Evolutionary conservation across 345 rosid species (phyloP), one percentile per base, ranked within the genome.

Genomic region (Cardamine chenopodiifolia): DNA sequence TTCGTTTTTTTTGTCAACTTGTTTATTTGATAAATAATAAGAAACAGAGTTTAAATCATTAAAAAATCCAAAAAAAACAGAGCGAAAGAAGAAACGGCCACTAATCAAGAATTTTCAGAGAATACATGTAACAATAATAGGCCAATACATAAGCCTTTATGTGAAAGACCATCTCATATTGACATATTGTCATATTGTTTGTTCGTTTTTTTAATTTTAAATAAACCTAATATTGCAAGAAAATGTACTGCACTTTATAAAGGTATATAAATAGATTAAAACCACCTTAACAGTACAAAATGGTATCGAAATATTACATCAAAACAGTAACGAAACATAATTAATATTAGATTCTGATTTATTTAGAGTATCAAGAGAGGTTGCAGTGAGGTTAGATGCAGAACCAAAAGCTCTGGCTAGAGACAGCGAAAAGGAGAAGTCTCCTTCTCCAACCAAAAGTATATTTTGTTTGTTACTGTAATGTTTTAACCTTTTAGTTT

Each of bases 401-500:
- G 85, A 84, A 37, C 86, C 83, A 48, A 90, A 85, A 9, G 84
- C 80, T 22, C 14, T 72, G 35, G 82, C 93, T 57, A 86, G 79
- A 82, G 79, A 84, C 26, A 55, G 68, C 4, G 87, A 66, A 62
- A 88, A 86, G 0, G 89, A 86, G 67, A 88, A 89, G 73, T 79
- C 85, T 2, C 89, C 91, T 71, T 90, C 87, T 3, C 90, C 89
- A 1, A 88, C 86, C 13, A 86, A 45, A 34, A 86, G 80, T 49
- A 86, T 78, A 32, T 73, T 72, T 8, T 90, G 81, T 7, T 12
- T 50, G 58, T 79, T 79, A 31, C 39, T 70, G 52, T 85, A 86
- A 62, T 85, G 84, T 25, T 8, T 70, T 52, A 81, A 78, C 77
- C 79, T 14, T 75, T 68, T 83, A 66, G 75, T 80, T 71, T 28